Evolutionary conservation across 129 eudicot genomes (phyloP).

Genomic region (Flaveria bidentis): DNA sequence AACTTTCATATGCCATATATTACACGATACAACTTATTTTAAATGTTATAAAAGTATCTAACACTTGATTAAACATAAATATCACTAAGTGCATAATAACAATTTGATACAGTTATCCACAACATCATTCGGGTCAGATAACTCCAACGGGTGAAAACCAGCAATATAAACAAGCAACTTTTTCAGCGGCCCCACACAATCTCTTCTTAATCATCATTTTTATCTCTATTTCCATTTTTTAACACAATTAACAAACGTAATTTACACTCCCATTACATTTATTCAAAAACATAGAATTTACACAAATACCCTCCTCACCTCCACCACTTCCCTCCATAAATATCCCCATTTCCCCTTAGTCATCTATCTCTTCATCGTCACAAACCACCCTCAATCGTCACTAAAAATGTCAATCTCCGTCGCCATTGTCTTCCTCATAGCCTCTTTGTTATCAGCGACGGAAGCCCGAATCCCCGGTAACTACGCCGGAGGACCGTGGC

Average conservation of each 20-base stretch:
- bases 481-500: slow-evolving; percentile 71
- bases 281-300: slow-evolving; percentile 16
- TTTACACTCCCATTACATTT: slow-evolving; percentile 13
- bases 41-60: no score
- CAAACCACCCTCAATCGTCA: background rate
- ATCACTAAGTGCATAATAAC: background rate
- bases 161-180: slow-evolving; percentile 32
- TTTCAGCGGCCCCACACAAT: slow-evolving; percentile 39
- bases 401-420: background rate
- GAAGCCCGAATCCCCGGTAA: slow-evolving; percentile 72
- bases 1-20: no score
- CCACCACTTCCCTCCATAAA: slow-evolving; percentile 32
- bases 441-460: slow-evolving; percentile 23
- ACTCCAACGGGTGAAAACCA: slow-evolving; percentile 35
- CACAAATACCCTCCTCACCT: slow-evolving; percentile 27
- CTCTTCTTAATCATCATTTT: slow-evolving; percentile 7
- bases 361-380: background rate
- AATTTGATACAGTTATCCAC: slow-evolving; percentile 8
- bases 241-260: background rate
- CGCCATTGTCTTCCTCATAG: slow-evolving; percentile 27
- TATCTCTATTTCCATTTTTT: background rate
- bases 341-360: slow-evolving; percentile 26
- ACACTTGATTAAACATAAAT: no score
- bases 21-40: no score
- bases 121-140: background rate